These are phyloP conservation scores for Aciculoconidium aculeatum DNA, from an alignment of 805 yeast genomes.

Conservation along the genomic window DNA sequence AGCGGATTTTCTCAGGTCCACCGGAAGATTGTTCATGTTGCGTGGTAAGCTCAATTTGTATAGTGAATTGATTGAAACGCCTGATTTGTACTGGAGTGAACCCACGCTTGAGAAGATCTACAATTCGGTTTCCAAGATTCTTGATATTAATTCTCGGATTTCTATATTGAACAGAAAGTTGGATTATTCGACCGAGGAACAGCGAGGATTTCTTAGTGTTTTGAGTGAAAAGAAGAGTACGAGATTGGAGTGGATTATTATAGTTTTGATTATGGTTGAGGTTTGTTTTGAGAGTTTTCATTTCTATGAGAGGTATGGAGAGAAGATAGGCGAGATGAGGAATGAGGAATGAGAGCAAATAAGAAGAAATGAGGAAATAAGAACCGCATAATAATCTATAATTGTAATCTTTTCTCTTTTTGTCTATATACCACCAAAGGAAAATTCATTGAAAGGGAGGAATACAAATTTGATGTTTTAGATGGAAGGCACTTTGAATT, in stretches of 20 bases:
- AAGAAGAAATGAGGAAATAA: no score
- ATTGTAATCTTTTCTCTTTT: no score
- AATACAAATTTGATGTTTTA: no score
- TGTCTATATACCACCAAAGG: no score
- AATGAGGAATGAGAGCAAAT: no score
- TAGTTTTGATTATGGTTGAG: conserved; percentile 75
- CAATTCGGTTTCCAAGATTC: conserved; percentile 57
- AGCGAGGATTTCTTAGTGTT: conserved; percentile 68
- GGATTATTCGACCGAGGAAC: conserved; percentile 88
- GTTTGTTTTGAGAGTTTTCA: conserved; percentile 77
- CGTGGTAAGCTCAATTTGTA: conserved; percentile 82
- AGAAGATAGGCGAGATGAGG: no score
- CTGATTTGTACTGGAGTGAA: conserved; percentile 91
- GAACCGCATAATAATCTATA: no score
- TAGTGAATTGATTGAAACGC: conserved; percentile 85
- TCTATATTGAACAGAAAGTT: conserved; percentile 75
- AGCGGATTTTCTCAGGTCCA: conserved; percentile 56
- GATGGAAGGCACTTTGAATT: no score
- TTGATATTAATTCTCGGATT: conserved; percentile 76
- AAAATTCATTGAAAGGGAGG: no score
- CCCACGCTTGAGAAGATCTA: conserved; percentile 78
- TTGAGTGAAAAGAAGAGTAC: conserved; percentile 72
- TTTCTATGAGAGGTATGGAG: conserved; percentile 52
- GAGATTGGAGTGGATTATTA: conserved; percentile 83
- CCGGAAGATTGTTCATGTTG: conserved; percentile 69